Evolutionary conservation across 2,329 filamentous ascomycete species (phyloP).

Genomic region (Epichloe elymi): DNA sequence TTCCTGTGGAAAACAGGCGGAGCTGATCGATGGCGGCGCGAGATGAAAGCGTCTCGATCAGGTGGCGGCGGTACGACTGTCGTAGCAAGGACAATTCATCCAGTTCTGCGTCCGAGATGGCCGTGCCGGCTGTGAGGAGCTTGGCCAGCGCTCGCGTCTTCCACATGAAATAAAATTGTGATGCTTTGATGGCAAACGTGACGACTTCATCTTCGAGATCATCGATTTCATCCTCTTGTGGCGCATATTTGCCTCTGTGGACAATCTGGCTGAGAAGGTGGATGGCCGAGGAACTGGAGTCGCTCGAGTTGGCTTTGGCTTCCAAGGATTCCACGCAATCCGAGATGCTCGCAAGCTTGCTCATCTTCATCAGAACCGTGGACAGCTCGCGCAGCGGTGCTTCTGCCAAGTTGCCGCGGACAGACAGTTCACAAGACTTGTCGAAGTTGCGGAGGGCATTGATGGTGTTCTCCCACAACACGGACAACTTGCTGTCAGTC

Average conservation of each 20-base stretch:
- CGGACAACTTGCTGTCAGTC: conserved; percentile 64
- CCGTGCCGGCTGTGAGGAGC: conserved; percentile 40
- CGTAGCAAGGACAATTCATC: conserved; percentile 45
- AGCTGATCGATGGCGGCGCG: conserved; percentile 63
- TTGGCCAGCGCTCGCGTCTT: conserved; percentile 52
- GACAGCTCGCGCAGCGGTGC: conserved; percentile 56
- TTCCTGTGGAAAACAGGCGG: conserved; percentile 60
- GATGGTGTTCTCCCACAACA: conserved; percentile 75
- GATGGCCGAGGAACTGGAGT: conserved; percentile 41
- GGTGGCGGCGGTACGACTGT: conserved; percentile 44
- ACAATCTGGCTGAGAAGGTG: conserved; percentile 61
- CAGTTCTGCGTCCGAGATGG: conserved; percentile 43
- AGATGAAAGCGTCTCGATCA: conserved; percentile 56
- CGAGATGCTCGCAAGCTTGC: conserved; percentile 66
- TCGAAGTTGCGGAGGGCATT: conserved; percentile 60
- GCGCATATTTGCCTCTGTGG: conserved; percentile 57
- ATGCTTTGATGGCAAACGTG: conserved; percentile 59
- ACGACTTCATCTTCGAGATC: conserved; percentile 70
- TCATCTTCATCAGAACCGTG: conserved; percentile 64
- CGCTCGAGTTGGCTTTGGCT: conserved; percentile 33
- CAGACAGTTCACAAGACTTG: conserved; percentile 56
- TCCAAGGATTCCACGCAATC: conserved; percentile 70
- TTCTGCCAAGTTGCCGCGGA: conserved; percentile 53
- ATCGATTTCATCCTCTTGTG: conserved; percentile 57
- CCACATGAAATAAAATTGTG: conserved; percentile 94